phyloP scores from a whole-genome alignment of 176 grass and related monocot genomes.

The Bromus sterilis region DNA sequence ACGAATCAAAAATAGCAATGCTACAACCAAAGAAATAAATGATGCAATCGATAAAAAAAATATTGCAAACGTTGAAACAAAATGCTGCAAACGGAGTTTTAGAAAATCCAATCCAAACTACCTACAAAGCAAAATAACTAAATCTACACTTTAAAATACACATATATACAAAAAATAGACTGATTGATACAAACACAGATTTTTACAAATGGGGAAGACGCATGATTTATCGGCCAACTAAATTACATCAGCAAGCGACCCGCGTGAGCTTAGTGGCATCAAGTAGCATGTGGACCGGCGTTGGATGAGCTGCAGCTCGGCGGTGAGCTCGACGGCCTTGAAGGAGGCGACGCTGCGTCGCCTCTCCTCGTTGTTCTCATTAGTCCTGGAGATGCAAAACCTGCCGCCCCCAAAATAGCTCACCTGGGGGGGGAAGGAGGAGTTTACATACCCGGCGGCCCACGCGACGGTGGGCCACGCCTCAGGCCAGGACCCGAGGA shows the following conservation, averaged over 20 bases:
- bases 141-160: no score
- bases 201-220: no score
- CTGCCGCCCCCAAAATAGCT: background rate
- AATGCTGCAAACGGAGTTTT: no score
- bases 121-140: no score
- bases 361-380: background rate
- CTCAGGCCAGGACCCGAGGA: background rate
- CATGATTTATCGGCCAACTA: background rate
- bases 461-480: background rate
- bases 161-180: no score
- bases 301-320: background rate
- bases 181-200: no score
- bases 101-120: no score
- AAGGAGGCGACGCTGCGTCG: background rate
- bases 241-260: background rate
- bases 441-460: background rate
- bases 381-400: background rate
- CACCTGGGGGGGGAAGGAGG: background rate
- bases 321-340: background rate
- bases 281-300: background rate
- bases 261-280: background rate
- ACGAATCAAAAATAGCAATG: no score
- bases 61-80: no score
- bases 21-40: no score
- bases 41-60: no score